A percentile compares a stretch with the other conserved stretches of the same genome.
Evolutionary conservation across 352 stramenopile genomes (phyloP).

Genomic region (Pythium insidiosum): DNA sequence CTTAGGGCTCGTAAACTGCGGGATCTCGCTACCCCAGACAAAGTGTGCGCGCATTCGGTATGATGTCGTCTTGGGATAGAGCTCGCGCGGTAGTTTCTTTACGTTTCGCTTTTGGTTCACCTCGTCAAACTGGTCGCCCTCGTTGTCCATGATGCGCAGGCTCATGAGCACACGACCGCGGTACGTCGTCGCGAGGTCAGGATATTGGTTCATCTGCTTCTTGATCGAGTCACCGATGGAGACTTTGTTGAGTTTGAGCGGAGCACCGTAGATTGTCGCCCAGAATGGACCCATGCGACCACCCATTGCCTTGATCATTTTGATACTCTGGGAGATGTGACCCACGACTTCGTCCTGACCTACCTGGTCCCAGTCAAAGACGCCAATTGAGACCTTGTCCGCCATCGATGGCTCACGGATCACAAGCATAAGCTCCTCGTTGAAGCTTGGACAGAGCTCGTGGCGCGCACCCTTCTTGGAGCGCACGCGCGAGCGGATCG

Average conservation of each 20-base stretch:
- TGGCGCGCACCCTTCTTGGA: constrained; percentile 69
- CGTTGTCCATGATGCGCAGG: constrained; percentile 64
- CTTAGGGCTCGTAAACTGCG: constrained; percentile 59
- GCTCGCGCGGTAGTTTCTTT: constrained; percentile 44
- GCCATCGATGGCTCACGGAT: constrained; percentile 75
- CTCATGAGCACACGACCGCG: constrained; percentile 74
- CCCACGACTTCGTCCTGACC: constrained; percentile 65
- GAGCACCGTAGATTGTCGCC: constrained; percentile 75
- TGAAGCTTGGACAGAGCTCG: constrained; percentile 62
- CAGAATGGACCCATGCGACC: constrained; percentile 54
- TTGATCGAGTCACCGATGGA: constrained; percentile 41
- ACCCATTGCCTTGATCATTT: constrained; percentile 57
- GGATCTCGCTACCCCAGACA: constrained; percentile 67
- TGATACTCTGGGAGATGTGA: constrained; percentile 63
- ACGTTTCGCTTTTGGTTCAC: constrained; percentile 82
- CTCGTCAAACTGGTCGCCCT: constrained; percentile 63
- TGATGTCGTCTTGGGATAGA: constrained; percentile 53
- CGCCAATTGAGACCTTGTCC: constrained; percentile 56
- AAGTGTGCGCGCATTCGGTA: constrained; percentile 74
- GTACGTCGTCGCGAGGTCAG: constrained; percentile 76
- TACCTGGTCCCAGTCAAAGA: constrained; percentile 79
- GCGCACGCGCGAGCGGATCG: constrained; percentile 61
- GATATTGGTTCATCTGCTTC: constrained; percentile 84
- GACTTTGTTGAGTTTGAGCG: constrained; percentile 44
- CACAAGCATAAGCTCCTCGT: constrained; percentile 73